A percentile compares a stretch with the other conserved stretches of the same genome.
These are phyloP conservation scores for Candida sakaeoensis DNA, from an alignment of 805 yeast genomes.

Conservation along the genomic window DNA sequence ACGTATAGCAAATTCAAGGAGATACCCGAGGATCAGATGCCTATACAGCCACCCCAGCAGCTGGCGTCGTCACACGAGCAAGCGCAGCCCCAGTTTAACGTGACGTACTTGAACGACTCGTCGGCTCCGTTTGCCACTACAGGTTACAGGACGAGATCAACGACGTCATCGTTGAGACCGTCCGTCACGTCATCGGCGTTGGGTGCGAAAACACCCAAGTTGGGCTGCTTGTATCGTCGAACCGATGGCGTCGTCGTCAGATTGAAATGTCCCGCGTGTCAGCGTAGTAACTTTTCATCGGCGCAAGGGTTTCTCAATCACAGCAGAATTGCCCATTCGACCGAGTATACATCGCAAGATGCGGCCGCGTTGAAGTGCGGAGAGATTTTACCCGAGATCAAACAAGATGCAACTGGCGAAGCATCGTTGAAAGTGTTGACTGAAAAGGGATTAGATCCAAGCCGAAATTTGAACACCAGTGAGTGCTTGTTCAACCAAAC, in stretches of 20 bases:
- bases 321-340: conserved; percentile 68
- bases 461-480: conserved; percentile 36
- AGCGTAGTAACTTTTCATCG: conserved; percentile 64
- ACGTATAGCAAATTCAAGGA: conserved; percentile 19
- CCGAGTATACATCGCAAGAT: conserved; percentile 67
- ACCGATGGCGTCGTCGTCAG: conserved; percentile 70
- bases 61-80: no score
- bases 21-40: conserved; percentile 1
- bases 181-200: conserved; percentile 31
- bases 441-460: conserved; percentile 38
- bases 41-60: background rate
- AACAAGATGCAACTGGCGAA: conserved; percentile 54
- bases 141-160: conserved; percentile 45
- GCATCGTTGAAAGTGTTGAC: conserved; percentile 33
- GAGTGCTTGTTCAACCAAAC: conserved; percentile 25
- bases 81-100: background rate
- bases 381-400: conserved; percentile 46
- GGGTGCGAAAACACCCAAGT: conserved; percentile 15
- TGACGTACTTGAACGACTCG: background rate
- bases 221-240: conserved; percentile 57
- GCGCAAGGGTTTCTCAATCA: conserved; percentile 83
- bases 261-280: conserved; percentile 66
- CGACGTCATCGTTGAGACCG: conserved; percentile 54
- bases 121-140: background rate
- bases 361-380: conserved; percentile 72